Evolutionary conservation across 176 grass and related monocot species (phyloP).

Genomic region (Raddia guianensis): DNA sequence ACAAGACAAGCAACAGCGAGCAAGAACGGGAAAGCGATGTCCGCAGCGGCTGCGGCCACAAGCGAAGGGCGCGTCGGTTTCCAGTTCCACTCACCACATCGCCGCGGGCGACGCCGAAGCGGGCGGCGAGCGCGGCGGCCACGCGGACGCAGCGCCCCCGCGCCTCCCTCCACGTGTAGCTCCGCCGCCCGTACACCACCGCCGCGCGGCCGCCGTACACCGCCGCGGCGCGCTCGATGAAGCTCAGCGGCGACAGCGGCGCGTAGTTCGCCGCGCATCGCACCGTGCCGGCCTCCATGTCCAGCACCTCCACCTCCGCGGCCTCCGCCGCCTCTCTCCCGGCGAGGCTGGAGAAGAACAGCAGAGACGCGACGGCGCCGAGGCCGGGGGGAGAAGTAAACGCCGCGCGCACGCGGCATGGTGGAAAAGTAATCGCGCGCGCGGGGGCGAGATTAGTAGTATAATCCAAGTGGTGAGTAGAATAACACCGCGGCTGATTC

Average conservation of each 20-base stretch:
- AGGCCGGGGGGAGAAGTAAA: background rate
- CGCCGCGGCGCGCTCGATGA: constrained; percentile 69
- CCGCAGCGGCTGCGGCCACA: background rate
- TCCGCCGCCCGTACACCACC: constrained; percentile 38
- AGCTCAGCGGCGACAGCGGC: constrained; percentile 68
- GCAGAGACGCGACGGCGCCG: background rate
- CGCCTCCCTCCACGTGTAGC: constrained; percentile 54
- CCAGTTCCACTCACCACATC: constrained; percentile 53
- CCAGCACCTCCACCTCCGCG: constrained; percentile 28
- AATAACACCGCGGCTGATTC: background rate
- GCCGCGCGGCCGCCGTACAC: constrained; percentile 55
- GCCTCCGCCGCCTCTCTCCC: background rate
- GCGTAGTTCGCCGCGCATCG: constrained; percentile 64
- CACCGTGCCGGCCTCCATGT: constrained; percentile 59
- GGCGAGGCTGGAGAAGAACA: constrained; percentile 36
- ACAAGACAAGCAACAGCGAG: background rate
- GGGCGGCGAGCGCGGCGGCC: constrained; percentile 54
- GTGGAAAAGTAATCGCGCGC: constrained; percentile 4
- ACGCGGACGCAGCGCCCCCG: constrained; percentile 51
- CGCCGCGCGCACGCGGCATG: background rate
- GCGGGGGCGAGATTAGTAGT: background rate
- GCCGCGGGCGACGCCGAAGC: constrained; percentile 52
- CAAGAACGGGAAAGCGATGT: background rate
- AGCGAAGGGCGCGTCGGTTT: background rate
- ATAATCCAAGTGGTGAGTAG: constrained; percentile 21